Base-by-base conservation (phyloP, 2,329 filamentous ascomycete genomes). In the Rugonectria rugulosa region DNA sequence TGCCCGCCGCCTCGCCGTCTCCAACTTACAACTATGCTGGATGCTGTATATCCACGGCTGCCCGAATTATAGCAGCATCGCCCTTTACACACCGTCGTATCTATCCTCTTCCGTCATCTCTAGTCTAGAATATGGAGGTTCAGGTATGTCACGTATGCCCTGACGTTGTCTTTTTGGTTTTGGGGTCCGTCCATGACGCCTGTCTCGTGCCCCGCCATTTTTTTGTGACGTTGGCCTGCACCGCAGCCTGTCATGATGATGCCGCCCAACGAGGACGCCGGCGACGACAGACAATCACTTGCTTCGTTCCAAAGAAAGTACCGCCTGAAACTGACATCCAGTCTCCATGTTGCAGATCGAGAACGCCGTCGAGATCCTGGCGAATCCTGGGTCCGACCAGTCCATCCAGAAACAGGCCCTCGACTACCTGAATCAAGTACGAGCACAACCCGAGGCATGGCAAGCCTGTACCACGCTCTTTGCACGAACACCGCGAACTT, bases 361-460 rank as follows among this genome's bases (percentile, higher is more conserved):
- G 79, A 94, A 91, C 79, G 95, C 95, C 76, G 95, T 98, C 79
- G 87, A 95, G 75, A 96, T 98, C 78, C 91, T 92, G 75, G 95
- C 88, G 80, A 88, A 94, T 76, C 91, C 91, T 56, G 78, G 83
- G 68, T 89, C 92, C 68, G 87, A 93, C 75, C 87, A 85, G 69
- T 77, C 81, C 63, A 82, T 96, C 70, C 92, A 94, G 77, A 77
- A 79, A 57, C 92, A 97, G 79, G 93, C 94, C 63, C 90, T 91
- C 73, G 86, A 92, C 50, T 96, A 90, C 74, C 81, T 90, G 46
- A 82, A 86, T 73, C 91, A 92, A 71, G 82, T 98, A 60, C 88
- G 92, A 62, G 80, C 87, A 70, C 89, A 97, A 71, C 86, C 91
- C 42, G 87, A 91, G 69, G 92, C 89, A 75, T 97, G 94, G 91